phyloP scores from a whole-genome alignment of 2,329 filamentous ascomycete genomes.

The Phialophora tarda region DNA sequence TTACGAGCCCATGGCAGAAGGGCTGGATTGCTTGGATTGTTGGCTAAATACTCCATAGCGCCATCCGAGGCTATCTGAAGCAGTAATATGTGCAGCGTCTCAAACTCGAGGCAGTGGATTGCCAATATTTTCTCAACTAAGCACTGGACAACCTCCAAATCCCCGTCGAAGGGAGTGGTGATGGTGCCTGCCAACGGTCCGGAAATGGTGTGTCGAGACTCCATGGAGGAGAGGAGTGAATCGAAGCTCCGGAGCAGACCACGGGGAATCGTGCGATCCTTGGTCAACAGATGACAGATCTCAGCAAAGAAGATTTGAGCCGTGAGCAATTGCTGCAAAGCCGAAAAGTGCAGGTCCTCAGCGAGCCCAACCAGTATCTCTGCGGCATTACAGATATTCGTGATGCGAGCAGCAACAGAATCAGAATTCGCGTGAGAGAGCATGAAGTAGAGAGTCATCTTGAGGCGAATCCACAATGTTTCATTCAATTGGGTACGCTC shows the following conservation, averaged over 20 bases:
- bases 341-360: constrained; percentile 2
- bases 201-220: neutral
- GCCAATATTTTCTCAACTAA: constrained; percentile 6
- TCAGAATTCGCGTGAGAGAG: neutral
- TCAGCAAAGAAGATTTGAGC: constrained; percentile 25
- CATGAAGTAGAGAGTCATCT: constrained; percentile 3
- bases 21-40: constrained; percentile 46
- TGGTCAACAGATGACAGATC: constrained; percentile 10
- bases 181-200: constrained; percentile 1
- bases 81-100: constrained; percentile 11
- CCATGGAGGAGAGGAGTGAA: constrained; percentile 4
- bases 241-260: constrained; percentile 18
- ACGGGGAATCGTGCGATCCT: neutral
- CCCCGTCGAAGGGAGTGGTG: neutral
- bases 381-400: constrained; percentile 15
- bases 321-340: constrained; percentile 13
- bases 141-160: constrained; percentile 3
- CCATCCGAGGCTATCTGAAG: constrained; percentile 40
- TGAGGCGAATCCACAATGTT: constrained; percentile 9
- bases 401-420: neutral
- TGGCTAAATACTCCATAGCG: constrained; percentile 50
- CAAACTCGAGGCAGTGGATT: constrained; percentile 4
- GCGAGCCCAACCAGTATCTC: constrained; percentile 23
- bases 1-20: constrained; percentile 48
- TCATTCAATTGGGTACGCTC: constrained; percentile 2